Base-by-base conservation (phyloP, 805 yeast species). In the Lipomyces starkeyi region DNA sequence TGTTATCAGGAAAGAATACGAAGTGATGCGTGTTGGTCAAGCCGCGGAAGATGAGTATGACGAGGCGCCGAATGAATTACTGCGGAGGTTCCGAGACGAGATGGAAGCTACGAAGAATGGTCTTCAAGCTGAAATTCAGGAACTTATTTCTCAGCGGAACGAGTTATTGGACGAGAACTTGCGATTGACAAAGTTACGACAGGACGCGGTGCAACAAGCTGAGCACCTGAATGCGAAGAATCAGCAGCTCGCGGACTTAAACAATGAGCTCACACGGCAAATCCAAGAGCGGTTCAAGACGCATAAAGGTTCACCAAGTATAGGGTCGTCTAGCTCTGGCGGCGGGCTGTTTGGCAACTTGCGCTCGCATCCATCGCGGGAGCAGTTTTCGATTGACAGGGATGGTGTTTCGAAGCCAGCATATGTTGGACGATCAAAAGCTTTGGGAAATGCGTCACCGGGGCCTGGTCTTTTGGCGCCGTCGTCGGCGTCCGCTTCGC, bases 61-160 rank as follows among this genome's bases (percentile, higher is more conserved):
- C 64, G 76, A 76, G 5, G 71, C 88, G 47, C 66, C 80, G 25
- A 80, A 79, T 56, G 92, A 89, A 53, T 81, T 75, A 40, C 64
- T 75, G 6, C 69, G 67, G n/a, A 72, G 74, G 65, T 76, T 78
- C 54, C 63, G 90, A 14, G 83, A 81, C 59, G 83, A 79, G 22
- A 79, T 92, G 69, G 82, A 79, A 37, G 68, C 73, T 0, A 83
- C 84, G 59, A 88, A 84, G 77, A 80, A 79, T 43, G 77, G 78
- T 20, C 77, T 91, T 62, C 79, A 78, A 59, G 69, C 73, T 20
- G 91, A 88, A 63, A 78, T 88, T 34, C 72, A 76, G 6, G 74
- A 72, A 3, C 73, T 85, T 55, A 66, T 74, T 22, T 68, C 66
- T 20, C 73, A 75, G 62, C 67, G 76, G 27, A 78, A 74, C 60